phyloP scores from a whole-genome alignment of 148 eudicot genomes.

The Camellia japonica region DNA sequence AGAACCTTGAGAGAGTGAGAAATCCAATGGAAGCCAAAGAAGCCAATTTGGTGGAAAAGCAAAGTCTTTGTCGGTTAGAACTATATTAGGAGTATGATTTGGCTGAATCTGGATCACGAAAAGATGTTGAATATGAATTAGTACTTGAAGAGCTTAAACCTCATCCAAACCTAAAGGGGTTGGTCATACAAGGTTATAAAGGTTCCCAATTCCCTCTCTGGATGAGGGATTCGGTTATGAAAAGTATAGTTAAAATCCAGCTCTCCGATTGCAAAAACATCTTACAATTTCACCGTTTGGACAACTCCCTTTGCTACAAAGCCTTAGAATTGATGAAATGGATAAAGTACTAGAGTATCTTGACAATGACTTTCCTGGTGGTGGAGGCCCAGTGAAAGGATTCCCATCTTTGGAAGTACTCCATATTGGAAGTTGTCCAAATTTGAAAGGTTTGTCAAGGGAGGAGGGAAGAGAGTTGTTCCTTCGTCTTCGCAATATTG shows the following conservation, averaged over 20 bases:
- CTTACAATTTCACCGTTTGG: too few species aligned
- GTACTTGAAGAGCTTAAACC: conserved; percentile 1
- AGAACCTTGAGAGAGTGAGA: conserved; percentile 8
- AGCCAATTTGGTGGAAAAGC: neutral
- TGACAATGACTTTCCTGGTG: neutral
- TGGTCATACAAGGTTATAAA: too few species aligned
- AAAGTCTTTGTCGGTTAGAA: neutral
- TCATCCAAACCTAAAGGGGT: neutral
- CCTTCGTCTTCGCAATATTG: too few species aligned
- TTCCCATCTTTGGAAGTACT: too few species aligned
- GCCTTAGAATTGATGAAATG: neutral
- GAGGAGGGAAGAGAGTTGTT: too few species aligned
- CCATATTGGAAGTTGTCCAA: too few species aligned
- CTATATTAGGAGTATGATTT: neutral
- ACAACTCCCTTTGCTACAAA: neutral
- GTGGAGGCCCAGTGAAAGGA: too few species aligned
- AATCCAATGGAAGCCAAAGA: neutral
- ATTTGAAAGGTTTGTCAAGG: too few species aligned
- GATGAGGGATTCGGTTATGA: neutral
- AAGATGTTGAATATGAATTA: neutral
- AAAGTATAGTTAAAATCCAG: too few species aligned
- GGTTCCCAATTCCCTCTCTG: neutral
- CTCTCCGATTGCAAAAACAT: too few species aligned
- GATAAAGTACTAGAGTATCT: too few species aligned
- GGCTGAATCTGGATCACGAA: neutral